Evolutionary conservation across 1,284 basidiomycete species (phyloP), one percentile per base, ranked within the genome.

Genomic region (Papiliotrema flavescens): DNA sequence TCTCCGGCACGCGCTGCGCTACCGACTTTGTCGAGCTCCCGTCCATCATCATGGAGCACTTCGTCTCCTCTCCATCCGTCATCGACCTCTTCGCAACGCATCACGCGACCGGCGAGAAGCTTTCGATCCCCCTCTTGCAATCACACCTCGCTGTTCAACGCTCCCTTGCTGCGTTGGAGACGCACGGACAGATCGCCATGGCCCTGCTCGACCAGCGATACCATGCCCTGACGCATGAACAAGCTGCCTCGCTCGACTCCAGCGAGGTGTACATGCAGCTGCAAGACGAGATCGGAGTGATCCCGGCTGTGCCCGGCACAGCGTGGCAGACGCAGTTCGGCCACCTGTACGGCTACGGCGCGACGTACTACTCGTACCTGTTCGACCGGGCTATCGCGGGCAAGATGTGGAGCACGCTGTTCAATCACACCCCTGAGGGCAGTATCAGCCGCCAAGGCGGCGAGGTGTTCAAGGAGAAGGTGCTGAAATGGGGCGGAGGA

Each of bases 1-100:
- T 98, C 1, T 88, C 92, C 0, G 96, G 96, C 4, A 98, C 95
- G 2, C 88, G 96, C n/a, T 98, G 94, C 71, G 90, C 96, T 0
- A 98, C 95, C 0, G 95, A 98, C 74, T 97, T 98, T 71, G 95
- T 98, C 63, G 95, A 98, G 72, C 80, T 98, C 2, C 96, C 95
- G 0, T 98, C 94, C 11, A 96, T 98, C 65, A 84, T 98, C 22
- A 98, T 98, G 96, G 96, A 98, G 74, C 91, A 94, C 71, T 82
- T 98, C 79, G 83, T 96, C 37, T 86, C 83, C 41, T 93, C 93
- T 0, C 85, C 90, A 0, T 76, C 79, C 8, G 91, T 98, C 17
- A 83, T 98, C 15, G 82, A 85, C 8, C 82, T 96, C 15, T 91
- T 97, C 35, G 80, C 81, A 3, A 72, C 71, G n/a, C 81, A 83